Percentiles rank a stretch among this genome's conserved stretches.
These are phyloP conservation scores for Lachnellula suecica DNA, from an alignment of 2,329 filamentous ascomycete species.

Conservation along the genomic window DNA sequence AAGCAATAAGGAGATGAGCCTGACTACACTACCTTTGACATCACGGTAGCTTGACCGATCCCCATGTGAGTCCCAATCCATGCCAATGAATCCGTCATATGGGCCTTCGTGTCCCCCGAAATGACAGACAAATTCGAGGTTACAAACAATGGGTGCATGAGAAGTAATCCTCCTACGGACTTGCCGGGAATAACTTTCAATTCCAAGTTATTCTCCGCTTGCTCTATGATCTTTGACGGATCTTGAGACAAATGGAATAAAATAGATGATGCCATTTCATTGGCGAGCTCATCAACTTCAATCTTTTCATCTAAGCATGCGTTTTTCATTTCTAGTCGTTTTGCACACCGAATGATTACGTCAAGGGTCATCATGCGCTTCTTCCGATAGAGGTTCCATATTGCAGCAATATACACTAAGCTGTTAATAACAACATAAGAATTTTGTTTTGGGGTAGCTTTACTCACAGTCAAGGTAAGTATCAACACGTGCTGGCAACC, in stretches of 20 bases:
- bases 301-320: neutral
- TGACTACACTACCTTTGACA: slow-evolving; percentile 21
- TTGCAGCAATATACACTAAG: slow-evolving; percentile 46
- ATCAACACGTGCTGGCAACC: neutral
- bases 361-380: slow-evolving; percentile 51
- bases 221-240: neutral
- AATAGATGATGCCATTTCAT: slow-evolving; percentile 19
- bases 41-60: slow-evolving; percentile 26
- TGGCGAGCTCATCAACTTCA: neutral
- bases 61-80: slow-evolving; percentile 31
- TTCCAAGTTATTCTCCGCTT: neutral
- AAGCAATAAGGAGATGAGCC: neutral
- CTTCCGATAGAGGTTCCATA: slow-evolving; percentile 54
- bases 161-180: slow-evolving; percentile 27
- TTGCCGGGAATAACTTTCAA: slow-evolving; percentile 12
- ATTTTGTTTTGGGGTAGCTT: neutral
- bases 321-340: neutral
- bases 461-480: neutral
- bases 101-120: slow-evolving; percentile 6
- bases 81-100: slow-evolving; percentile 22
- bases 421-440: neutral
- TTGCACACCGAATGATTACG: slow-evolving; percentile 41
- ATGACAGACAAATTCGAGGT: slow-evolving; percentile 19
- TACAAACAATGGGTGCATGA: slow-evolving; percentile 28
- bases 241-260: slow-evolving; percentile 16